Percentiles rank a stretch among this genome's conserved stretches.
phyloP scores from a whole-genome alignment of 768 basidiomycete genomes.

The Hemileccinum impolitum region DNA sequence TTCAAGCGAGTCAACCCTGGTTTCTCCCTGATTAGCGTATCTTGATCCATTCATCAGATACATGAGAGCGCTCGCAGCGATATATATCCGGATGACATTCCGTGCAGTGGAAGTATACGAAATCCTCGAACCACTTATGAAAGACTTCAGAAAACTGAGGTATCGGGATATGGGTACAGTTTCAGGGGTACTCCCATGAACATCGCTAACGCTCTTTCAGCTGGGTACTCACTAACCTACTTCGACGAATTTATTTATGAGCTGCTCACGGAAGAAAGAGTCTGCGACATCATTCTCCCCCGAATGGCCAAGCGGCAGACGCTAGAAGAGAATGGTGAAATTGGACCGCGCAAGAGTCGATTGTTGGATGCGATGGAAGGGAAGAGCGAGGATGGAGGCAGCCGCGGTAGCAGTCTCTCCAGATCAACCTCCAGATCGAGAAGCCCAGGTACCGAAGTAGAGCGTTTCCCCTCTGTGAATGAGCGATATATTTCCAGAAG shows the following conservation, averaged over 20 bases:
- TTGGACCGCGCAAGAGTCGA: constrained; percentile 80
- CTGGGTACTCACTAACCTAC: constrained; percentile 78
- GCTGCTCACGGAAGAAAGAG: constrained; percentile 83
- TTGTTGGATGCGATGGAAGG: constrained; percentile 88
- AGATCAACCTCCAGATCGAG: constrained; percentile 24
- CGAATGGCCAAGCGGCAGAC: constrained; percentile 81
- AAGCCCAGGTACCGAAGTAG: constrained; percentile 21
- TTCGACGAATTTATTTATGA: constrained; percentile 92
- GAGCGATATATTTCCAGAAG: constrained; percentile 65
- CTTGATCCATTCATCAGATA: constrained; percentile 53
- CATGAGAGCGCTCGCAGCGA: constrained; percentile 84
- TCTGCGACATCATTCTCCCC: constrained; percentile 95
- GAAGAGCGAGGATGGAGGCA: constrained; percentile 49
- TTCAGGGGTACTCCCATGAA: neutral
- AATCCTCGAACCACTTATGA: constrained; percentile 87
- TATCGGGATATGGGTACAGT: constrained; percentile 71
- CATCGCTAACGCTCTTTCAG: constrained; percentile 38
- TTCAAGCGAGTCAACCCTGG: constrained; percentile 75
- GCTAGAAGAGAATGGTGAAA: constrained; percentile 88
- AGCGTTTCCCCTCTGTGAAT: constrained; percentile 40
- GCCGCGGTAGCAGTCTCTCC: constrained; percentile 35
- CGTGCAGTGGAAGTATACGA: constrained; percentile 88
- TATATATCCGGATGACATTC: constrained; percentile 97
- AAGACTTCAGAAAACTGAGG: constrained; percentile 90
- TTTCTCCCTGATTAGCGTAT: neutral